Evolutionary conservation across 129 eudicot species (phyloP).

Genomic region (Rutidosis leptorrhynchoides): DNA sequence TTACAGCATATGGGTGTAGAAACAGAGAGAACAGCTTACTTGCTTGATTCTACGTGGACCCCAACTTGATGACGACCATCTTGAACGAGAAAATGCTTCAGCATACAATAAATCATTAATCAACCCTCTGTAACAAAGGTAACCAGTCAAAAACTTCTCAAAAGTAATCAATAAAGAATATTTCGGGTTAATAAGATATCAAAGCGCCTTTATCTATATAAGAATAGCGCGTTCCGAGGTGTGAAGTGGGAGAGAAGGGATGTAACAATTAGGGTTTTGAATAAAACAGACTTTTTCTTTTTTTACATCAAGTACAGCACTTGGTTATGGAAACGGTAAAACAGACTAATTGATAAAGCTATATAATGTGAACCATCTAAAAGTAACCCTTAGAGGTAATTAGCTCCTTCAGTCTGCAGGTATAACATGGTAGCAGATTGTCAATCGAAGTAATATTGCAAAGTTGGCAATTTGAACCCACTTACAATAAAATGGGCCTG

Average conservation of each 20-base stretch:
- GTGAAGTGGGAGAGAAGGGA: not conserved
- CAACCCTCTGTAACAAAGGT: conserved; percentile 54
- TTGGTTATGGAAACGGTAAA: conserved; percentile 2
- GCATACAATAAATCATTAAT: conserved; percentile 78
- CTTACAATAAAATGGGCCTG: not conserved
- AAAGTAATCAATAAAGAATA: not conserved
- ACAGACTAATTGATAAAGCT: not conserved
- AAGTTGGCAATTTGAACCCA: not conserved
- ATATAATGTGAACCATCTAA: not conserved
- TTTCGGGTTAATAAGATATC: no score
- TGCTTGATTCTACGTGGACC: conserved; percentile 87
- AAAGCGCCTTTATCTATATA: no score
- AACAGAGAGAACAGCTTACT: conserved; percentile 42
- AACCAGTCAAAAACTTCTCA: conserved; percentile 16
- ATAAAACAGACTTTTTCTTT: no score
- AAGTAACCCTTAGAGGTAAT: not conserved
- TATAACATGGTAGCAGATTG: not conserved
- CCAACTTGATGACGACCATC: conserved; percentile 93
- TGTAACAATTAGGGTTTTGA: no score
- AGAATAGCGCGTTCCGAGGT: no score
- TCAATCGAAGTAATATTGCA: not conserved
- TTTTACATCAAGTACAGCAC: not conserved
- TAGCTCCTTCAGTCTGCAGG: not conserved
- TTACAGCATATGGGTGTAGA: conserved; percentile 3
- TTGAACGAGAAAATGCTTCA: conserved; percentile 74